phyloP scores from a whole-genome alignment of 768 basidiomycete genomes.

The Lactarius evosmus region DNA sequence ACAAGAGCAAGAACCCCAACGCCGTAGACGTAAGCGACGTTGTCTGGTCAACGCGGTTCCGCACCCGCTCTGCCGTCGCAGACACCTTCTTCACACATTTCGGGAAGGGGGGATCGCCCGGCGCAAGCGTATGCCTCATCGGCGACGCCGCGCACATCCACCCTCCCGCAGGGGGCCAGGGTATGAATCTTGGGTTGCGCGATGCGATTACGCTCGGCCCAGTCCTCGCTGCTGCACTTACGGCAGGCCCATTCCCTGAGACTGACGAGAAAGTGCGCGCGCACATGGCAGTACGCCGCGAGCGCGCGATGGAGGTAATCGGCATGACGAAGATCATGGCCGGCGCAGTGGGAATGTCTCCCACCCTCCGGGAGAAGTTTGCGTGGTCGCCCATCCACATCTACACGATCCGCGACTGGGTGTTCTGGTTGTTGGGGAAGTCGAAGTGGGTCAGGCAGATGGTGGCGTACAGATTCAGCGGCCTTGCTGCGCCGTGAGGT shows the following conservation, averaged over 20 bases:
- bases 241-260: constrained; percentile 28
- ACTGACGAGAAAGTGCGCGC: constrained; percentile 36
- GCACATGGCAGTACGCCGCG: constrained; percentile 39
- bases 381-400: constrained; percentile 24
- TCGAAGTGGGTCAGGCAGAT: constrained; percentile 29
- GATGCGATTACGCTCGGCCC: constrained; percentile 49
- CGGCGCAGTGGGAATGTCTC: constrained; percentile 30
- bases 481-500: constrained; percentile 31
- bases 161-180: constrained; percentile 53
- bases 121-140: constrained; percentile 33
- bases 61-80: constrained; percentile 44
- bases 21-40: constrained; percentile 38
- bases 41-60: constrained; percentile 48
- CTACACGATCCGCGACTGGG: constrained; percentile 31
- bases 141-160: constrained; percentile 55
- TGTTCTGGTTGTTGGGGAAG: constrained; percentile 29
- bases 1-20: constrained; percentile 36
- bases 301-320: constrained; percentile 43
- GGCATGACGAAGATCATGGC: constrained; percentile 39
- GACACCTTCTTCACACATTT: constrained; percentile 39
- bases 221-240: constrained; percentile 39
- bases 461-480: constrained; percentile 34
- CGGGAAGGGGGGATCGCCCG: constrained; percentile 17
- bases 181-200: constrained; percentile 58
- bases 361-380: constrained; percentile 32